Percentiles rank a stretch among this genome's conserved stretches.
phyloP scores from a whole-genome alignment of 805 yeast species.

The Yarrowia sp. region DNA sequence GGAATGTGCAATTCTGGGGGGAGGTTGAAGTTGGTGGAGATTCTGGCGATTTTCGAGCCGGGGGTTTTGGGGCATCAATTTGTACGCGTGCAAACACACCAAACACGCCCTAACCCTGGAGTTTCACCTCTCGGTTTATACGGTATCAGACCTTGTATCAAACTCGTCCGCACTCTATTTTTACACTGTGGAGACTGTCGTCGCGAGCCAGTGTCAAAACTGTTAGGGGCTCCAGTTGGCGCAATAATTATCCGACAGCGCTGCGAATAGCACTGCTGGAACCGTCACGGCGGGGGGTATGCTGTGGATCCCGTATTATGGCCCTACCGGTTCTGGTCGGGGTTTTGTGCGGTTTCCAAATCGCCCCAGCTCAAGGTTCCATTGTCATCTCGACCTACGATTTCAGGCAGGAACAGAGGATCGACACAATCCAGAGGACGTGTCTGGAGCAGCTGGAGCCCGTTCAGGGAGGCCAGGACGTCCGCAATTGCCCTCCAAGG shows the following conservation, averaged over 20 bases:
- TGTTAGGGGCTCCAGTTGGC: neutral
- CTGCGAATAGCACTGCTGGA: neutral
- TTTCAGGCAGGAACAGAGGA: neutral
- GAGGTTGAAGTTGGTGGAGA: neutral
- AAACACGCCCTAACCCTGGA: no score
- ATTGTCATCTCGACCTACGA: conserved; percentile 14
- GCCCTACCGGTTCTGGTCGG: neutral
- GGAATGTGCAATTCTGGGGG: conserved; percentile 7
- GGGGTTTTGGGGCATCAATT: neutral
- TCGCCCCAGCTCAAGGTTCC: neutral
- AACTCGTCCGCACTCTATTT: neutral
- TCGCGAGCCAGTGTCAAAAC: neutral
- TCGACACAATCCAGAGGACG: neutral
- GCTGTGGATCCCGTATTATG: neutral
- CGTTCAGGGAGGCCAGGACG: neutral
- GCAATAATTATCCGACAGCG: neutral
- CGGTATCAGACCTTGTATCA: no score
- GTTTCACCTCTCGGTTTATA: no score
- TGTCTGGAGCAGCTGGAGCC: neutral
- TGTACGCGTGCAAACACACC: neutral
- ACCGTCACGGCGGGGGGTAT: neutral
- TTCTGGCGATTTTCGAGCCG: neutral
- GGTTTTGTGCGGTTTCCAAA: neutral
- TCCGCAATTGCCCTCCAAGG: no score
- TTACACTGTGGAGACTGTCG: no score